Percentiles rank a stretch among this genome's conserved stretches.
Evolutionary conservation across 495 filamentous ascomycete genomes (phyloP).

Genomic region (Tuber calosporum): DNA sequence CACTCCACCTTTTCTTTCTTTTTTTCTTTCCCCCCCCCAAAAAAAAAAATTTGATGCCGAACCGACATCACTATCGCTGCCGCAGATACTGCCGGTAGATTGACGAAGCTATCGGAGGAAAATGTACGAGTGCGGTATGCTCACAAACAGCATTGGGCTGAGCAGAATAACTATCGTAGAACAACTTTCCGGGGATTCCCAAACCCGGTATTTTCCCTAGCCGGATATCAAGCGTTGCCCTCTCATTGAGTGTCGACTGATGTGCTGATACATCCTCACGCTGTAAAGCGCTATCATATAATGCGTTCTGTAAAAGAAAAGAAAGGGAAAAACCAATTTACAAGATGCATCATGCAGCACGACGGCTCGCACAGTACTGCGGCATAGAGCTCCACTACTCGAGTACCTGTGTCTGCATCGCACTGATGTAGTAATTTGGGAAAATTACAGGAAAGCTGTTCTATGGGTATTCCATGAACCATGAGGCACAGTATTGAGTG

Average conservation of each 20-base stretch:
- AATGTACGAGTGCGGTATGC: not conserved
- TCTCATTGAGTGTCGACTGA: not conserved
- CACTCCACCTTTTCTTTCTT: not conserved
- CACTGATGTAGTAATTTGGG: not conserved
- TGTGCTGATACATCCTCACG: not conserved
- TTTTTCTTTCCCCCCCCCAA: too few species aligned
- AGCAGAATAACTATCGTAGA: not conserved
- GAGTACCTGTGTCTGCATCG: not conserved
- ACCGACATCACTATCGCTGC: not conserved
- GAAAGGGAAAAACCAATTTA: not conserved
- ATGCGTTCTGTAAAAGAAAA: not conserved
- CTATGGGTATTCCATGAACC: not conserved
- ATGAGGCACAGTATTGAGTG: not conserved
- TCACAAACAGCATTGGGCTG: not conserved
- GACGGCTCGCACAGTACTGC: not conserved
- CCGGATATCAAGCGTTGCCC: not conserved
- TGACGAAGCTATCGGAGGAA: not conserved
- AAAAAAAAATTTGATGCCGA: not conserved
- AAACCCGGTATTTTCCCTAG: not conserved
- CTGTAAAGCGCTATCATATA: not conserved
- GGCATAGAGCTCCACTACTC: not conserved
- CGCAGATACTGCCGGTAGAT: constrained; percentile 1
- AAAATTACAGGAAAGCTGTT: not conserved
- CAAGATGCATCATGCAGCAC: not conserved
- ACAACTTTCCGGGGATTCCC: not conserved